Percentiles rank a stretch among this genome's conserved stretches.
Conservation (phyloP, 1,284 basidiomycete species). For the Microbotryum intermedium region DNA sequence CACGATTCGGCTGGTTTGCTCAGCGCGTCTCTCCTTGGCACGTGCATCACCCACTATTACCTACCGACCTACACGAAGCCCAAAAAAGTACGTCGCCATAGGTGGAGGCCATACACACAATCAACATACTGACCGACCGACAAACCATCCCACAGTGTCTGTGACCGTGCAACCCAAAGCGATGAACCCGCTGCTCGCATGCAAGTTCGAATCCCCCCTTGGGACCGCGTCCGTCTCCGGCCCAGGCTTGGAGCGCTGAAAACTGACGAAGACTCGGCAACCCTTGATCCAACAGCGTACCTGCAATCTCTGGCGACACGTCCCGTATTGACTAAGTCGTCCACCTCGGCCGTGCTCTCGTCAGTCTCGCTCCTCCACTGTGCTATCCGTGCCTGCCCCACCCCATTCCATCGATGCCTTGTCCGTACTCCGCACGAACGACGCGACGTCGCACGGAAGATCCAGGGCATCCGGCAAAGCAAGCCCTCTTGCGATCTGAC, state of each 20-base stretch:
- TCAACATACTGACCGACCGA: neutral
- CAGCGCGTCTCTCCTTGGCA: too few species aligned
- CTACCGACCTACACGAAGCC: too few species aligned
- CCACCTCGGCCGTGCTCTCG: slow-evolving; percentile 22
- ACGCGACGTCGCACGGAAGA: slow-evolving; percentile 8
- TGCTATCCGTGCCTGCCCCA: neutral
- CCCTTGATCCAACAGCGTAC: slow-evolving; percentile 11
- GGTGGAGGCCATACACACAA: too few species aligned
- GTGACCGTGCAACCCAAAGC: neutral
- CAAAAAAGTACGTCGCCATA: too few species aligned
- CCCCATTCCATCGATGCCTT: neutral
- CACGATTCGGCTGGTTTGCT: too few species aligned
- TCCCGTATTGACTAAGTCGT: slow-evolving; percentile 32
- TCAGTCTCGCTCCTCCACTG: neutral
- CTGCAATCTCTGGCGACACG: slow-evolving; percentile 23
- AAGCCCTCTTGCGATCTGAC: neutral
- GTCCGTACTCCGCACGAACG: neutral
- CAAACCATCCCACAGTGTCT: neutral
- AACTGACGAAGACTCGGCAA: too few species aligned
- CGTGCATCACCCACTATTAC: too few species aligned
- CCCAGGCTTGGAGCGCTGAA: too few species aligned
- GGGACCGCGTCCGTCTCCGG: too few species aligned
- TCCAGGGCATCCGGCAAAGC: slow-evolving; percentile 7
- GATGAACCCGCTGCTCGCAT: too few species aligned
- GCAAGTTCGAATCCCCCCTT: neutral